Evolutionary conservation across 345 rosid genomes (phyloP).

Genomic region (Populus pruinosa): DNA sequence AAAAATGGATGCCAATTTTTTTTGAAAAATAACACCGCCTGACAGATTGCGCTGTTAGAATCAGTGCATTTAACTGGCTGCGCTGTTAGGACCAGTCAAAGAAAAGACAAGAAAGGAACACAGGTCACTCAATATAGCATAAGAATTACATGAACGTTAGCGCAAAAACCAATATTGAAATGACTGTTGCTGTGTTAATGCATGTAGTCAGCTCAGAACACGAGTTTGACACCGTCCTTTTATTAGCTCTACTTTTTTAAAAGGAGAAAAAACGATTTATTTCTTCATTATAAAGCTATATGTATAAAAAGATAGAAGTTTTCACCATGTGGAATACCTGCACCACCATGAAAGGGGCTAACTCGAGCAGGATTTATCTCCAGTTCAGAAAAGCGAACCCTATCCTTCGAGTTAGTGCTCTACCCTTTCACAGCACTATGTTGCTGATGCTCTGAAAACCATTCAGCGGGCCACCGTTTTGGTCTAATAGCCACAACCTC

Average conservation of each 20-base stretch:
- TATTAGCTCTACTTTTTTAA: not conserved
- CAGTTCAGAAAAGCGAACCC: not conserved
- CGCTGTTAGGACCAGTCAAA: too few species aligned
- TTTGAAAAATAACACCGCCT: too few species aligned
- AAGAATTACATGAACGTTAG: not conserved
- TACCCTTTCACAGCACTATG: conserved; percentile 35
- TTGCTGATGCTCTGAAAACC: conserved; percentile 51
- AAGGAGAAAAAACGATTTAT: too few species aligned
- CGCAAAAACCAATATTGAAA: not conserved
- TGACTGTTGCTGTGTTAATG: not conserved
- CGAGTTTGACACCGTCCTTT: not conserved
- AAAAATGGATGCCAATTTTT: too few species aligned
- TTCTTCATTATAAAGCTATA: not conserved
- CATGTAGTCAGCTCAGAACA: not conserved
- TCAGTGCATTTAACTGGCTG: too few species aligned
- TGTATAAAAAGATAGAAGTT: conserved; percentile 2
- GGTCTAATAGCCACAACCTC: conserved; percentile 69
- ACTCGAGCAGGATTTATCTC: not conserved
- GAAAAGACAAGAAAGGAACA: not conserved
- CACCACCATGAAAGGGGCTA: conserved; percentile 5
- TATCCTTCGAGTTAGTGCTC: not conserved
- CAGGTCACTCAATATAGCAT: not conserved
- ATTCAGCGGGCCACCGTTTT: conserved; percentile 79
- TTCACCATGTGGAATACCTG: conserved; percentile 7
- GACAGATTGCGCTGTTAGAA: too few species aligned